Evolutionary conservation across 805 yeast genomes (phyloP), one percentile per base, ranked within the genome.

Genomic region (Saccharomycopsis fodiens): DNA sequence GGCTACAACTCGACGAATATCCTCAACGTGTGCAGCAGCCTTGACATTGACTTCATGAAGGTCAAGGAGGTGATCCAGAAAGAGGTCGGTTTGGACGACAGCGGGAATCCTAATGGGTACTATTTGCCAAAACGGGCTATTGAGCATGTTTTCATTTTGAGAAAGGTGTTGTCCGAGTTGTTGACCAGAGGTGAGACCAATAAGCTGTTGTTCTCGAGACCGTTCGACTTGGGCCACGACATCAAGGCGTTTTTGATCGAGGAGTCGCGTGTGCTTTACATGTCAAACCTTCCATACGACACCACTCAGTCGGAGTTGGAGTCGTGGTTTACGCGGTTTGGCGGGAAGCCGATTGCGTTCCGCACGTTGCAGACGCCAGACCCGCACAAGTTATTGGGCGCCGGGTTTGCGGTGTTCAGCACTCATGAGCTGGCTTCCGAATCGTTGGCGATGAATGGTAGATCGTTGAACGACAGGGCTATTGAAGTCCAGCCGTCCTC

Each of bases 271-370:
- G 85, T 86, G n/a, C 61, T 88, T 44, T 85, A 79, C 60, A 66
- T 88, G 62, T 72, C 83, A n/a, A 87, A 86, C 60, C 65, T 89
- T 52, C 89, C 96, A 2, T 69, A 69, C 21, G 96, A 88, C 56
- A 85, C 91, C 4, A 89, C 96, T 1, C 96, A 89, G 62, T 73
- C 87, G 42, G 96, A 89, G 63, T 68, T 88, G 40, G 96, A 88
- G 65, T 72, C 82, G 27, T 89, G 96, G 96, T 88, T 87, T 60
- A 78, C 87, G 3, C 93, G 85, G 59, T 82, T 75, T 59, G 95
- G 95, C 2, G 83, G 86, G 1, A 72, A 89, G 42, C 95, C 96
- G 1, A 73, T 85, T 42, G 93, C 95, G 10, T 85, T 87, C 60
- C 87, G 96, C 95, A 79, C 93, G 1, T 69, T 88, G 42, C 80